These are phyloP conservation scores for Entophlyctis luteolus DNA, from an alignment of 192 early-diverging fungal genomes.

Conservation along the genomic window DNA sequence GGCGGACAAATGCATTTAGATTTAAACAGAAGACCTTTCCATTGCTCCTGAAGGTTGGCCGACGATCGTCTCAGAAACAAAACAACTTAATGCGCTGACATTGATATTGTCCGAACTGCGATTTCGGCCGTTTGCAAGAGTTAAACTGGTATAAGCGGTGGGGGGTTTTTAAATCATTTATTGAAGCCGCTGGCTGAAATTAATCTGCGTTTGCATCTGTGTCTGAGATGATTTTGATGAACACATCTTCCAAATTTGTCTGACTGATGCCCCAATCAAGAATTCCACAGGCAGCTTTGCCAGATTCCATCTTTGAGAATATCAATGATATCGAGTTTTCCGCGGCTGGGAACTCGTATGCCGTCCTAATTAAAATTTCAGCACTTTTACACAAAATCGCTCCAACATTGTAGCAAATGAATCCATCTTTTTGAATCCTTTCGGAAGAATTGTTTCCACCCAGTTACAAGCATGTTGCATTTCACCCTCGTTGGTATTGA, in stretches of 20 bases:
- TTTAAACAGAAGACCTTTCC: no score
- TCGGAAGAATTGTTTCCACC: constrained; percentile 43
- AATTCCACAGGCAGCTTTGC: constrained; percentile 56
- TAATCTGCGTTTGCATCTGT: constrained; percentile 24
- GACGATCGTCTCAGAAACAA: no score
- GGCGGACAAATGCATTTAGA: no score
- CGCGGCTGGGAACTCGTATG: constrained; percentile 57
- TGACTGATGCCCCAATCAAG: constrained; percentile 70
- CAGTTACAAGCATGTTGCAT: constrained; percentile 31
- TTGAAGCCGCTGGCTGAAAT: no score
- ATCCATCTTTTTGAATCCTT: constrained; percentile 40
- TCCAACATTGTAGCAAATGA: constrained; percentile 47
- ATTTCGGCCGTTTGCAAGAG: no score
- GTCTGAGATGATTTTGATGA: constrained; percentile 21
- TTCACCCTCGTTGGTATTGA: constrained; percentile 43
- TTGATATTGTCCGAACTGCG: no score
- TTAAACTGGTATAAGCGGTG: no score
- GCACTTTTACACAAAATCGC: not conserved
- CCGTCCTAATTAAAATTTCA: constrained; percentile 23
- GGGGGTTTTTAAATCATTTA: no score
- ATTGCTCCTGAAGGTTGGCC: no score
- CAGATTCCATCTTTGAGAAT: constrained; percentile 59
- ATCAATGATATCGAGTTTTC: constrained; percentile 43
- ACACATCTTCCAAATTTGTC: constrained; percentile 60
- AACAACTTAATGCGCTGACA: no score